Base-by-base conservation (phyloP, 2,329 filamentous ascomycete species). In the Phaeosphaeriaceae sp. region DNA sequence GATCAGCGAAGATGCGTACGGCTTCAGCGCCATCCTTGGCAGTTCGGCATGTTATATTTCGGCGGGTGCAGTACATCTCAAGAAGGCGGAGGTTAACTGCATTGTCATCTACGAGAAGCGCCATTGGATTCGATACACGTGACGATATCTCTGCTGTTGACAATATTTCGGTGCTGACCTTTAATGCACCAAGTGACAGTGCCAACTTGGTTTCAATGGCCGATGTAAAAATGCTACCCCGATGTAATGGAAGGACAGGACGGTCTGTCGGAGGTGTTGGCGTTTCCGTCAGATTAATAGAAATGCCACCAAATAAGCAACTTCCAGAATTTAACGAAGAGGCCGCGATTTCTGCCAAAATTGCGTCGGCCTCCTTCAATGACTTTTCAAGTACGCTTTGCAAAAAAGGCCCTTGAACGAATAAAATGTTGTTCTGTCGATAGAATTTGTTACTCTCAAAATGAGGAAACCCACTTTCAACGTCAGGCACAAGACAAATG, bases 71-170 rank as follows among this genome's bases (percentile, higher is more conserved):
- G 56, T 79, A 79, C 75, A 79, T 78, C 23, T 74, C 64, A 20
- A 80, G 51, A 32, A 79, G 74, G 15, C 76, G 74, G 0, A 79
- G 66, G 17, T 80, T 80, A 42, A 79, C 67, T 1, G 62, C 45
- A 34, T 79, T 79, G 48, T 79, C 77, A 42, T 79, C 77, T 1
- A 79, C 77, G 2, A 80, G 60, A 0, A 80, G 64, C 1, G 67
- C 61, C 50, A 61, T 52, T 1, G 68, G 67, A 34, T 61, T 61
- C 12, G 9, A 36, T 1, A 30, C 38, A 15, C 9, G 23, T 32
- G 7, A 9, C 30, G 35, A 46, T 37, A 13, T 34, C 20, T 2
- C 41, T 20, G 21, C 17, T 6, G 38, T n/a, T 8, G 35, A 36
- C 18, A 35, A 29, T 11, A 38, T 23, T 15, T 34, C 41, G 2